Conservation (phyloP, 1,139 yeast species). For the Yamadazyma buinensis region DNA sequence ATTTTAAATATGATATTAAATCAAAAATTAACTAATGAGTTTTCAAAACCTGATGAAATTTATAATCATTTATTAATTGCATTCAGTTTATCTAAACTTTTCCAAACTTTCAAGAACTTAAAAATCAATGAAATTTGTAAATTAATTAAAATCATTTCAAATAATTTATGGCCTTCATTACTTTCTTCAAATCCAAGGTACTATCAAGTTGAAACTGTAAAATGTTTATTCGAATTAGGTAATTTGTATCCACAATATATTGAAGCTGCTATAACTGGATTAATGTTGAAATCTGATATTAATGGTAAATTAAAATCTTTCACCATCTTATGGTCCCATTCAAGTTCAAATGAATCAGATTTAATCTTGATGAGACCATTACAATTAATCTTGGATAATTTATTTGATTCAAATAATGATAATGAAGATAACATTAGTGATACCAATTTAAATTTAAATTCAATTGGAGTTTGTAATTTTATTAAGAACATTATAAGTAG, state of each 20-base stretch:
- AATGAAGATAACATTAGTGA: no score
- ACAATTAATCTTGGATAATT: constrained; percentile 64
- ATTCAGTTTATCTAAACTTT: constrained; percentile 46
- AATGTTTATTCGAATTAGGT: constrained; percentile 39
- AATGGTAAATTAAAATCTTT: constrained; percentile 45
- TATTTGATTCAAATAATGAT: no score
- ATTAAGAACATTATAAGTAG: constrained; percentile 45
- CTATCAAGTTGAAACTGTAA: constrained; percentile 62
- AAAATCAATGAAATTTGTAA: constrained; percentile 25
- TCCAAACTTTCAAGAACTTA: constrained; percentile 27
- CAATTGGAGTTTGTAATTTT: constrained; percentile 54
- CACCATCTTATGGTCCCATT: constrained; percentile 59
- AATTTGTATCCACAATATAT: constrained; percentile 37
- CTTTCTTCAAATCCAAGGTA: constrained; percentile 41
- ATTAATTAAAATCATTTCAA: constrained; percentile 21
- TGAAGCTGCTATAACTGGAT: constrained; percentile 57
- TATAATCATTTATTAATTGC: constrained; percentile 23
- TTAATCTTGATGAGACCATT: constrained; percentile 59
- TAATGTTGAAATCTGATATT: constrained; percentile 37
- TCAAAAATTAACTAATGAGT: constrained; percentile 13
- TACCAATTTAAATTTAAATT: constrained; percentile 28
- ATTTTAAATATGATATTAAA: constrained; percentile 29
- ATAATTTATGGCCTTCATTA: constrained; percentile 46
- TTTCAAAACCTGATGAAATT: constrained; percentile 11
- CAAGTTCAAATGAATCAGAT: constrained; percentile 41